Percentiles rank a stretch among this genome's conserved stretches.
phyloP scores from a whole-genome alignment of 2,329 filamentous ascomycete genomes.

The Thielaviopsis musarum region DNA sequence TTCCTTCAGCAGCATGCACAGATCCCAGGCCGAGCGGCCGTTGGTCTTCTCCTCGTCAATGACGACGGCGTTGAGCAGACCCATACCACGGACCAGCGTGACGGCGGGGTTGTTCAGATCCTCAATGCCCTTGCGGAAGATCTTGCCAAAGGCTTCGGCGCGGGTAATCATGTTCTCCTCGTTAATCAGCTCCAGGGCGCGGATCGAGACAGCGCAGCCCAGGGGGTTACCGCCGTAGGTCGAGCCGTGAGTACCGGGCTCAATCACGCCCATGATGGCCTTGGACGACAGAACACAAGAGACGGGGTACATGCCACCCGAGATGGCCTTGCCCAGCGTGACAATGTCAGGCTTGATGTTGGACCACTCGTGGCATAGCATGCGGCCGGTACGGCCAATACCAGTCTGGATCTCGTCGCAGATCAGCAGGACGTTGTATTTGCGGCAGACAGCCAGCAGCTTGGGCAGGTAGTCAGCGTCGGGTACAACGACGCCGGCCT shows the following conservation, averaged over 20 bases:
- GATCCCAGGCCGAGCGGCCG: slow-evolving; percentile 84
- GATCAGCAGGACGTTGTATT: slow-evolving; percentile 90
- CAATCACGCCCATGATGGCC: slow-evolving; percentile 88
- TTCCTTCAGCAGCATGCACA: slow-evolving; percentile 87
- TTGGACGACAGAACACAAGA: slow-evolving; percentile 76
- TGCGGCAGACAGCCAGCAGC: slow-evolving; percentile 73
- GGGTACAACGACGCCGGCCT: slow-evolving; percentile 91
- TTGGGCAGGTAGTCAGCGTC: slow-evolving; percentile 72
- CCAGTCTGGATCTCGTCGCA: slow-evolving; percentile 98
- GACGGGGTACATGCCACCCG: slow-evolving; percentile 97
- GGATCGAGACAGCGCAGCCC: slow-evolving; percentile 87
- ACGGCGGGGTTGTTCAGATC: slow-evolving; percentile 69
- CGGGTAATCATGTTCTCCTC: slow-evolving; percentile 78
- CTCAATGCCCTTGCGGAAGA: slow-evolving; percentile 65
- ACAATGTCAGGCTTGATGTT: slow-evolving; percentile 92
- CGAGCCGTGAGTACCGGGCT: slow-evolving; percentile 91
- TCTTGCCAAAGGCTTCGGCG: slow-evolving; percentile 61
- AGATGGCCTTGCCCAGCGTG: slow-evolving; percentile 91
- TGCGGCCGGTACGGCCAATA: slow-evolving; percentile 83
- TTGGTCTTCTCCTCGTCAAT: slow-evolving; percentile 80
- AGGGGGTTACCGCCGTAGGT: slow-evolving; percentile 98
- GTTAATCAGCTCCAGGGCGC: slow-evolving; percentile 81
- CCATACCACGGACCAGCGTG: slow-evolving; percentile 73
- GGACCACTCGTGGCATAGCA: slow-evolving; percentile 89
- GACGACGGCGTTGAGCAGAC: slow-evolving; percentile 84